Conservation (phyloP, 225 moss, liverwort and hornwort genomes). For the Straminergon stramineum region DNA sequence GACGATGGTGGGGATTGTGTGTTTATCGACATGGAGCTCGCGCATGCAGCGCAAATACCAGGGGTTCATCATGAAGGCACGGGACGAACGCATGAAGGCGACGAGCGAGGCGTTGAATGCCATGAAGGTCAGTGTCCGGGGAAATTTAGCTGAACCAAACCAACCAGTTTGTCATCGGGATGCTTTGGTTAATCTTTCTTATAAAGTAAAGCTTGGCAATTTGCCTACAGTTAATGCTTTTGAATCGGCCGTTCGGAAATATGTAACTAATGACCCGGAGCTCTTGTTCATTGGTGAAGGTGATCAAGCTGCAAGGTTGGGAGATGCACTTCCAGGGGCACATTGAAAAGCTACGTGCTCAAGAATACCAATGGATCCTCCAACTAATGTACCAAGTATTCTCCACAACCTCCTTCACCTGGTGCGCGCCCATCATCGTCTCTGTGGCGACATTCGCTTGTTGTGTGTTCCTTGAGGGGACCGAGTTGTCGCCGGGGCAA, state of each 20-base stretch:
- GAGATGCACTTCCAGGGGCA: conserved; percentile 39
- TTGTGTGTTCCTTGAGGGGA: conserved; percentile 28
- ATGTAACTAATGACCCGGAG: not conserved
- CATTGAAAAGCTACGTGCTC: conserved; percentile 37
- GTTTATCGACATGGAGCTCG: conserved; percentile 41
- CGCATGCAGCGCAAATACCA: conserved; percentile 27
- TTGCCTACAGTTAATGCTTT: not conserved
- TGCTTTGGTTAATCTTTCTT: not conserved
- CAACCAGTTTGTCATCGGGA: not conserved
- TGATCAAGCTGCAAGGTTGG: conserved; percentile 81
- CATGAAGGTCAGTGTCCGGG: conserved; percentile 31
- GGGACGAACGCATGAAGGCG: conserved; percentile 55
- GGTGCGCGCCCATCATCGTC: conserved; percentile 64
- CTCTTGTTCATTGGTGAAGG: conserved; percentile 5
- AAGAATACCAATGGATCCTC: conserved; percentile 42
- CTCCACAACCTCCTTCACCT: conserved; percentile 33
- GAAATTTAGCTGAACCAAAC: not conserved
- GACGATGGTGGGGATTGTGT: conserved; percentile 47
- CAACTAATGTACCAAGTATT: conserved; percentile 28
- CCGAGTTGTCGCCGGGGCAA: conserved; percentile 39
- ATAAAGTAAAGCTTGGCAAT: not conserved
- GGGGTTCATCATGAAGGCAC: conserved; percentile 39
- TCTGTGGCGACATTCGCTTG: conserved; percentile 62
- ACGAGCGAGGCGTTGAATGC: conserved; percentile 49
- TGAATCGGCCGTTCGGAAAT: not conserved